phyloP scores from a whole-genome alignment of 1,284 basidiomycete species.

The Fistulinella cinereoalba region DNA sequence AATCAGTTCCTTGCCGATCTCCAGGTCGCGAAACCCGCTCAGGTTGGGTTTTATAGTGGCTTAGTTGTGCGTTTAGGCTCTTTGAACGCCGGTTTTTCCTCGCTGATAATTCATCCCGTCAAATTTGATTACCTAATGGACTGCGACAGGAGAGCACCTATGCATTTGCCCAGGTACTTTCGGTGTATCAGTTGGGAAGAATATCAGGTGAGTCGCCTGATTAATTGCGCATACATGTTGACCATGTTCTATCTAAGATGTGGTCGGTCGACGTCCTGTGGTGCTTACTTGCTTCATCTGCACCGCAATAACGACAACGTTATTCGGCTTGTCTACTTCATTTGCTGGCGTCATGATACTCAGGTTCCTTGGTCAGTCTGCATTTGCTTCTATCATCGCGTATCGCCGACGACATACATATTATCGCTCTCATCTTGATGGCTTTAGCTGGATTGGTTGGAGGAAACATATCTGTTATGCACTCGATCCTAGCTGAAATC shows the following conservation, averaged over 20 bases:
- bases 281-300: constrained; percentile 56
- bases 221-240: not conserved
- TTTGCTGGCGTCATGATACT: constrained; percentile 38
- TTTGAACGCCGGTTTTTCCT: no score
- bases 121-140: no score
- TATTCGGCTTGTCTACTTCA: constrained; percentile 55
- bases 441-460: constrained; percentile 50
- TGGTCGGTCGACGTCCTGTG: constrained; percentile 58
- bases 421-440: not conserved
- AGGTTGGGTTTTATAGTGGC: constrained; percentile 63
- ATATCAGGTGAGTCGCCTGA: constrained; percentile 44
- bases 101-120: not conserved
- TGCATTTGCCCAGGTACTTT: constrained; percentile 56
- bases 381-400: constrained; percentile 39
- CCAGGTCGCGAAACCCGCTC: constrained; percentile 51
- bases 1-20: constrained; percentile 61
- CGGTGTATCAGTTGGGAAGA: constrained; percentile 61
- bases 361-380: constrained; percentile 25
- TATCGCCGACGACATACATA: no score
- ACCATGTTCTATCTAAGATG: constrained; percentile 32
- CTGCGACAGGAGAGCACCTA: constrained; percentile 54
- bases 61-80: constrained; percentile 43
- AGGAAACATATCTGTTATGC: constrained; percentile 56
- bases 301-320: constrained; percentile 46
- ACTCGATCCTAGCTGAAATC: constrained; percentile 50